Evolutionary conservation across 768 basidiomycete genomes (phyloP).

Genomic region (Clitopilus passeckerianus): DNA sequence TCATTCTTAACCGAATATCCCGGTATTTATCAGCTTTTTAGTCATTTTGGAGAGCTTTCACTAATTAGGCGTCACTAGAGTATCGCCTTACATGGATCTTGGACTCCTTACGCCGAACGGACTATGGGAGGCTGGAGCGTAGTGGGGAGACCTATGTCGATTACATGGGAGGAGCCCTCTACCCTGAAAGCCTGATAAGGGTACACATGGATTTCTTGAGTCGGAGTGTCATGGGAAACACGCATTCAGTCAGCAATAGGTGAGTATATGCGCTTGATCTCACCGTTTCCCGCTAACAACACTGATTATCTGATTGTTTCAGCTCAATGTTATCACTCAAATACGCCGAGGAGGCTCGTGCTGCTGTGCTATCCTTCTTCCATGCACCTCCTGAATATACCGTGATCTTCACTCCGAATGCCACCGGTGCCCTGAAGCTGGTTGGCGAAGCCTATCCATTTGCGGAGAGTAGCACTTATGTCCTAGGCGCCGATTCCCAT

Average conservation of each 20-base stretch:
- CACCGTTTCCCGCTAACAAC: neutral
- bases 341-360: slow-evolving; percentile 64
- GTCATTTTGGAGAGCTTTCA: neutral
- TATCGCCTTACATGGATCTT: slow-evolving; percentile 68
- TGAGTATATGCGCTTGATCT: slow-evolving; percentile 32
- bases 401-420: slow-evolving; percentile 79
- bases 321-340: slow-evolving; percentile 70
- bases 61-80: slow-evolving; percentile 27
- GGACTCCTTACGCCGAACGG: slow-evolving; percentile 60
- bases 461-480: slow-evolving; percentile 45
- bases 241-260: slow-evolving; percentile 82
- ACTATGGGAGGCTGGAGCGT: slow-evolving; percentile 55
- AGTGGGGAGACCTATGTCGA: slow-evolving; percentile 76
- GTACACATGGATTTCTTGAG: slow-evolving; percentile 68
- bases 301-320: slow-evolving; percentile 8
- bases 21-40: slow-evolving; percentile 16
- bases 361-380: slow-evolving; percentile 73
- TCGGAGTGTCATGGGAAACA: slow-evolving; percentile 69
- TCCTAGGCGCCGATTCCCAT: slow-evolving; percentile 76
- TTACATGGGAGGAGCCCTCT: slow-evolving; percentile 81
- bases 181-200: slow-evolving; percentile 72
- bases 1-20: slow-evolving; percentile 42
- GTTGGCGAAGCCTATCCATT: slow-evolving; percentile 82
- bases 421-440: slow-evolving; percentile 74
- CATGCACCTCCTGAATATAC: slow-evolving; percentile 71